These are phyloP conservation scores for Tetrapyrgos nigripes DNA, from an alignment of 1,284 basidiomycete genomes.

Conservation along the genomic window DNA sequence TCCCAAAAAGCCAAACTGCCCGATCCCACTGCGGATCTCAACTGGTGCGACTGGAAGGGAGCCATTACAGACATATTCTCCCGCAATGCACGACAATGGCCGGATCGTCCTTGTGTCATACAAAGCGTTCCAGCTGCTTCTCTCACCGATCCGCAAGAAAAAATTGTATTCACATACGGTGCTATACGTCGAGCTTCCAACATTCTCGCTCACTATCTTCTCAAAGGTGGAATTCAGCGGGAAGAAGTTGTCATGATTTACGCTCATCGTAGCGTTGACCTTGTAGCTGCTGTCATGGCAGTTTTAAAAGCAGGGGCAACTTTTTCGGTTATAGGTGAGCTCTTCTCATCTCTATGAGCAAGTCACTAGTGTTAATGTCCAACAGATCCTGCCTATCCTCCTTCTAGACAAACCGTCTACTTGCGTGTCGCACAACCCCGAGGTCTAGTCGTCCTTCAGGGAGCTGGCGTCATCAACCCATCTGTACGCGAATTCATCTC, in stretches of 20 bases:
- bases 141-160: conserved; percentile 55
- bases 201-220: conserved; percentile 89
- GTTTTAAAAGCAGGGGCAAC: conserved; percentile 97
- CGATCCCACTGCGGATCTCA: conserved; percentile 86
- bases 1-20: conserved; percentile 80
- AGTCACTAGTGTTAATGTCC: conserved; percentile 2
- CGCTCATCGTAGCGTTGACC: conserved; percentile 94
- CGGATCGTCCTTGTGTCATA: conserved; percentile 84
- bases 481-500: conserved; percentile 88
- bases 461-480: conserved; percentile 85
- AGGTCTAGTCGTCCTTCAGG: conserved; percentile 92
- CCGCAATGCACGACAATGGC: conserved; percentile 77
- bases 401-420: conserved; percentile 95
- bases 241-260: conserved; percentile 99
- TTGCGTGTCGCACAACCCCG: conserved; percentile 93
- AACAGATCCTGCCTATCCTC: conserved; percentile 95
- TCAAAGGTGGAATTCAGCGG: conserved; percentile 85
- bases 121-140: conserved; percentile 68
- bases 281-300: conserved; percentile 97
- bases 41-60: conserved; percentile 98
- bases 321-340: conserved; percentile 95
- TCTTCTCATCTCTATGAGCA: conserved; percentile 3
- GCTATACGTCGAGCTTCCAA: conserved; percentile 89
- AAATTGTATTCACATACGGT: conserved; percentile 77
- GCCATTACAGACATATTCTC: conserved; percentile 96